These are phyloP conservation scores for Mycena rebaudengoi DNA, from an alignment of 768 basidiomycete genomes.

Conservation along the genomic window DNA sequence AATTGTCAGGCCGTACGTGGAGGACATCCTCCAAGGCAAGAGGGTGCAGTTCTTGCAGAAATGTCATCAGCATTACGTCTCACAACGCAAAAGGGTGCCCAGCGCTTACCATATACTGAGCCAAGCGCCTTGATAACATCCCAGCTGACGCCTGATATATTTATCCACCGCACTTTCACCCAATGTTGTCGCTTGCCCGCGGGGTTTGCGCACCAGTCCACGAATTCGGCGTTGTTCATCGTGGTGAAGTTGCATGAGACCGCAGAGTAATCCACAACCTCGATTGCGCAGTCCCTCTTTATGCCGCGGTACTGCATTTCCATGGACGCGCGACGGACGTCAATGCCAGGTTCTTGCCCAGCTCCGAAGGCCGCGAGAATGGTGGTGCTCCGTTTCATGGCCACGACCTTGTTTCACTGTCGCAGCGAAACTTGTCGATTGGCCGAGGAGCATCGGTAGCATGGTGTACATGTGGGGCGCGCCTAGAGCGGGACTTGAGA, in stretches of 20 bases:
- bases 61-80: neutral
- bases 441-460: constrained; percentile 22
- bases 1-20: constrained; percentile 58
- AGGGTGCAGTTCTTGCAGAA: constrained; percentile 63
- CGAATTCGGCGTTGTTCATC: constrained; percentile 61
- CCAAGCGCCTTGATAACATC: constrained; percentile 69
- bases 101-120: constrained; percentile 59
- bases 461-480: constrained; percentile 18
- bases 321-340: constrained; percentile 60
- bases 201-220: constrained; percentile 50
- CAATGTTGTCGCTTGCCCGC: constrained; percentile 40
- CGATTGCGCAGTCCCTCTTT: constrained; percentile 64
- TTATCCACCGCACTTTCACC: constrained; percentile 70
- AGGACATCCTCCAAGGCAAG: constrained; percentile 73
- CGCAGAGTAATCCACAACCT: constrained; percentile 66
- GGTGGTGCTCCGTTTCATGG: constrained; percentile 50
- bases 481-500: constrained; percentile 21
- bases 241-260: constrained; percentile 51
- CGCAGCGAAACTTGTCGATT: constrained; percentile 46
- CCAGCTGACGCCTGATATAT: constrained; percentile 70
- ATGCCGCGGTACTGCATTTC: constrained; percentile 58
- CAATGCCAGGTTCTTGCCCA: constrained; percentile 73
- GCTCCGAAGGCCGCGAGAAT: constrained; percentile 39
- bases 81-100: constrained; percentile 17
- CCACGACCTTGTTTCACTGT: constrained; percentile 54